These are phyloP conservation scores for Fusarium nodosum DNA, from an alignment of 2,329 filamentous ascomycete genomes.

Conservation along the genomic window DNA sequence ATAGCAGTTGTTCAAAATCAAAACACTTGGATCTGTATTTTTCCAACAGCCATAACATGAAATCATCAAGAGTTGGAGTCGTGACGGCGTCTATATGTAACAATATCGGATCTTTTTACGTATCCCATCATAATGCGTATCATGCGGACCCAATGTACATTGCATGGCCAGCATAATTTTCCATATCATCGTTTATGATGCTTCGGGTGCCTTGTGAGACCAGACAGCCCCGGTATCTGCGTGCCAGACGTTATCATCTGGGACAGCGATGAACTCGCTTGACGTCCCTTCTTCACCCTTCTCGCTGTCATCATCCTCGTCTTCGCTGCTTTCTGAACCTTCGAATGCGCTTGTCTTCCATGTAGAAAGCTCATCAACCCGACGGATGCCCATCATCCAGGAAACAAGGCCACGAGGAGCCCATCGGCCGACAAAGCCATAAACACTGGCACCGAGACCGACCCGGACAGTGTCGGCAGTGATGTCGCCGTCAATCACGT, in stretches of 20 bases:
- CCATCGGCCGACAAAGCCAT: constrained; percentile 87
- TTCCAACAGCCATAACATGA: constrained; percentile 11
- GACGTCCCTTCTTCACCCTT: constrained; percentile 46
- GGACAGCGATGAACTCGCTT: constrained; percentile 67
- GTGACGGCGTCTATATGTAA: constrained; percentile 52
- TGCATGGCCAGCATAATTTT: constrained; percentile 32
- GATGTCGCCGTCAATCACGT: constrained; percentile 80
- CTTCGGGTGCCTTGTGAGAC: constrained; percentile 53
- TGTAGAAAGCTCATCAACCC: constrained; percentile 68
- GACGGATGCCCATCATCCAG: constrained; percentile 90
- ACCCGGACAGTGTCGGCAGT: constrained; percentile 78
- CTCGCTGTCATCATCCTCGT: constrained; percentile 55
- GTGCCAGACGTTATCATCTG: constrained; percentile 59
- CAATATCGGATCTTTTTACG: constrained; percentile 45
- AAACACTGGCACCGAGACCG: constrained; percentile 85
- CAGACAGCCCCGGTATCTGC: constrained; percentile 62
- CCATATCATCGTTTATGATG: constrained; percentile 34
- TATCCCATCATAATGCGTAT: constrained; percentile 45
- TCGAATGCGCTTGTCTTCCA: constrained; percentile 64
- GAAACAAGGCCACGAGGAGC: constrained; percentile 82
- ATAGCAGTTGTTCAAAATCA: constrained; percentile 2
- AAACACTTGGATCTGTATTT: constrained; percentile 28
- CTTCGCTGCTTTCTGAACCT: constrained; percentile 55
- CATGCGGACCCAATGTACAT: constrained; percentile 33
- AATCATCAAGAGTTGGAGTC: constrained; percentile 48